These are phyloP conservation scores for Blastomyces parvus DNA, from an alignment of 2,329 filamentous ascomycete genomes.

Conservation along the genomic window DNA sequence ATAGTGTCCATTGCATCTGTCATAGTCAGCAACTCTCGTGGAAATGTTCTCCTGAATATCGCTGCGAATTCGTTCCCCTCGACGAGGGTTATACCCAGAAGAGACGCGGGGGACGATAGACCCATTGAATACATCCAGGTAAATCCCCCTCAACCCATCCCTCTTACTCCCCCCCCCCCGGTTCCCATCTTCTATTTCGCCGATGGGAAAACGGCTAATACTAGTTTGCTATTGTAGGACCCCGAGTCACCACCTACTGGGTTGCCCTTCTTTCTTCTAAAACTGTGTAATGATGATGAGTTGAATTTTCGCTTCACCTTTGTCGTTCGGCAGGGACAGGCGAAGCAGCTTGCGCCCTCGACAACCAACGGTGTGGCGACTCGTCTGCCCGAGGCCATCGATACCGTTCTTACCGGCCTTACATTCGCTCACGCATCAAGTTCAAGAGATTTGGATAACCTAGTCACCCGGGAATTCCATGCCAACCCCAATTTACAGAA, in stretches of 20 bases:
- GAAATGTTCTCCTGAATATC: conserved; percentile 66
- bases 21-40: conserved; percentile 67
- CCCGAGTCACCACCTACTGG: conserved; percentile 48
- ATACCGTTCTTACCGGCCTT: conserved; percentile 76
- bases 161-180: conserved; percentile 10
- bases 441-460: conserved; percentile 76
- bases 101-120: conserved; percentile 61
- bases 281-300: conserved; percentile 83
- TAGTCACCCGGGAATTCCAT: conserved; percentile 91
- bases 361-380: conserved; percentile 43
- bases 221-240: conserved; percentile 50
- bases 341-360: conserved; percentile 42
- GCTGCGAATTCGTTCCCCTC: conserved; percentile 82
- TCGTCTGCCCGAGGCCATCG: conserved; percentile 42
- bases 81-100: conserved; percentile 61
- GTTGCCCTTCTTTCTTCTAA: conserved; percentile 67
- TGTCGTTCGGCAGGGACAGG: conserved; percentile 53
- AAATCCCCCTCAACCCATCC: conserved; percentile 22
- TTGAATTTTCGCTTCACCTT: conserved; percentile 90
- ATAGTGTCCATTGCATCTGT: conserved; percentile 81
- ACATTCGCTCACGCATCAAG: conserved; percentile 89
- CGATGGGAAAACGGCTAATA: conserved; percentile 8
- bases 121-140: conserved; percentile 91
- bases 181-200: conserved; percentile 9
- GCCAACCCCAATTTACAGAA: conserved; percentile 96